Evolutionary conservation across 73 alveolate genomes (phyloP), one percentile per base, ranked within the genome.

Genomic region (Symbiodinium natans): DNA sequence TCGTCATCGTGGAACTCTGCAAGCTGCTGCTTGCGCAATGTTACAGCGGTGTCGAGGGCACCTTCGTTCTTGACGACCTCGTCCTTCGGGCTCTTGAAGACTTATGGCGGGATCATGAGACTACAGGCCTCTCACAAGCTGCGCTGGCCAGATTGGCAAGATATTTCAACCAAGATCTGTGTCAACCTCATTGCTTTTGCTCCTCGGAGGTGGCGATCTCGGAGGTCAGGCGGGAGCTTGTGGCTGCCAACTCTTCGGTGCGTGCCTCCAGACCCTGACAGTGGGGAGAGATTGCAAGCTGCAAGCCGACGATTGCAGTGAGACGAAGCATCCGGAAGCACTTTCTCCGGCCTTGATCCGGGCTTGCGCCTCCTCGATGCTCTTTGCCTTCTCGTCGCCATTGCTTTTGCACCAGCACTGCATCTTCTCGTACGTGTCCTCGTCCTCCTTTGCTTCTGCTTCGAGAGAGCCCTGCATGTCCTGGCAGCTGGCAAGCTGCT

Each of bases 361-460:
- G 92, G 42, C 82, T 84, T 92, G 41, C 11, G 98, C 98, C 41
- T 77, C 92, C 43, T 74, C 92, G 25, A 92, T 92, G 90, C 92
- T 80, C 46, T 92, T 74, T 48, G 98, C 92, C 92, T 92, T 92
- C 52, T 92, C 98, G 41, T 92, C 92, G 48, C 92, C 98, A 38
- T 92, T 92, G 63, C 84, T 92, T 36, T 92, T 80, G 68, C 98
- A 92, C 98, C 98, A 92, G 68, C 98, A 92, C 83, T 74, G 92
- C 98, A 92, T 92, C 92, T 92, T 92, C 92, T 92, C 98, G 33
- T 92, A 38, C 5, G 83, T 92, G 41, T 92, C 98, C 83, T 92
- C 98, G 34, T 92, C 98, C 43, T 92, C 98, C 42, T 92, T 48
- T 36, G 90, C 92, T 39, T 92, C 98, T 52, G 43, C 63, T 52